Percentiles rank a stretch among this genome's conserved stretches.
These are phyloP conservation scores for Candolleomyces eurysporus DNA, from an alignment of 768 basidiomycete species.

Conservation along the genomic window DNA sequence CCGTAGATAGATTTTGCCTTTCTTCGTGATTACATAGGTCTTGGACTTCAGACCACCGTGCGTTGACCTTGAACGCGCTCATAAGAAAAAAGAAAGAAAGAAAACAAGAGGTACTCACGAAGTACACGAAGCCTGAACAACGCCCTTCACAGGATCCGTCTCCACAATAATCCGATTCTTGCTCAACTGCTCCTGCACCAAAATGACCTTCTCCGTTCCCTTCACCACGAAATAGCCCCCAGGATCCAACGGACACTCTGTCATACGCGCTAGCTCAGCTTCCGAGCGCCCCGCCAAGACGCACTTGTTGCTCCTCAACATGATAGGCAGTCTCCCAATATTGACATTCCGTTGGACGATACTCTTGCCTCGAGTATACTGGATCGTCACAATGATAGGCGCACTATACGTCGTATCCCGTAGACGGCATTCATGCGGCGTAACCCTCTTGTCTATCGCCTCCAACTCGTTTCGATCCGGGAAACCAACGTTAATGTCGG, in stretches of 20 bases:
- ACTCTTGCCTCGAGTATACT: conserved; percentile 89
- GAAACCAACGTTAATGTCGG: conserved; percentile 89
- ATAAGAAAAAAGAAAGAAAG: neutral
- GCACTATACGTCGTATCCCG: conserved; percentile 95
- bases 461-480: conserved; percentile 87
- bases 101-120: conserved; percentile 57
- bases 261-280: conserved; percentile 87
- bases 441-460: conserved; percentile 76
- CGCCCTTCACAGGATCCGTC: conserved; percentile 83
- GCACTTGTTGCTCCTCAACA: conserved; percentile 95
- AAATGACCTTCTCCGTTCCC: conserved; percentile 98
- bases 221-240: conserved; percentile 99
- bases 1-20: conserved; percentile 90
- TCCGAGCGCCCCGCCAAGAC: conserved; percentile 77
- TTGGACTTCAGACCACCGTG: conserved; percentile 91
- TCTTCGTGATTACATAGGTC: conserved; percentile 95
- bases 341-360: conserved; percentile 85
- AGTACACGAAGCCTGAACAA: conserved; percentile 93
- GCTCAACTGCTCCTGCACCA: conserved; percentile 97
- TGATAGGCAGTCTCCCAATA: conserved; percentile 92
- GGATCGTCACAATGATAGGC: conserved; percentile 89
- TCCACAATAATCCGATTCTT: conserved; percentile 99
- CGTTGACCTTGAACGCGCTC: conserved; percentile 52
- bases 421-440: conserved; percentile 95
- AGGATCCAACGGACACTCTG: conserved; percentile 96